phyloP scores from a whole-genome alignment of 169 alveolate species.

The Plasmodium falciparum region DNA sequence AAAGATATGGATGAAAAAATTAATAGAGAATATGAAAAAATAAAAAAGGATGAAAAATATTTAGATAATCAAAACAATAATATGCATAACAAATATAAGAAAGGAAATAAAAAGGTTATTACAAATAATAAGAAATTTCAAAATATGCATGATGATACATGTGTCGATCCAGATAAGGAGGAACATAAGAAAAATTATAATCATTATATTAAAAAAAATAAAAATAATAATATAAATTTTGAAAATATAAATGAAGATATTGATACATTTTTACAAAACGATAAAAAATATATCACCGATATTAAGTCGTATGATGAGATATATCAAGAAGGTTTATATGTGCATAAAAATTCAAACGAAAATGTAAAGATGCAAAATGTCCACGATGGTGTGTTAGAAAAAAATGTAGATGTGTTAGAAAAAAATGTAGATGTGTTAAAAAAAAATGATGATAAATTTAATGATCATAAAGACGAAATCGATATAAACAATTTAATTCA shows the following conservation, averaged over 20 bases:
- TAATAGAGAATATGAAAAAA: constrained; percentile 43
- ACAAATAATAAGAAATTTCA: not conserved
- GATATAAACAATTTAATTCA: constrained; percentile 24
- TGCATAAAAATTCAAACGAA: not conserved
- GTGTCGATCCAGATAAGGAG: not conserved
- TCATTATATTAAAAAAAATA: not conserved
- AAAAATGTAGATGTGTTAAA: not conserved
- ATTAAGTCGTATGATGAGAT: constrained; percentile 72
- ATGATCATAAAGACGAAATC: constrained; percentile 18
- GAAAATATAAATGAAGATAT: constrained; percentile 38
- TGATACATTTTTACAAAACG: constrained; percentile 29
- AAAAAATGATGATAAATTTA: not conserved
- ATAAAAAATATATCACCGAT: constrained; percentile 31
- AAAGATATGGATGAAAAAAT: constrained; percentile 37
- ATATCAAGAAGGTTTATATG: not conserved
- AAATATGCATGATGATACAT: not conserved
- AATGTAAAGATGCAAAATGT: not conserved
- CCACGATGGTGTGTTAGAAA: not conserved
- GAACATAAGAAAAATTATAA: not conserved
- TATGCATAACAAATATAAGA: not conserved
- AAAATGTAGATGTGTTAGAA: not conserved
- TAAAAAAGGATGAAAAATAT: constrained; percentile 55
- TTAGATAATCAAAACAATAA: not conserved
- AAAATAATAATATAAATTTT: not conserved
- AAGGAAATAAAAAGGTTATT: not conserved